phyloP scores from a whole-genome alignment of 2,329 filamentous ascomycete genomes.

The Beauveria australis region DNA sequence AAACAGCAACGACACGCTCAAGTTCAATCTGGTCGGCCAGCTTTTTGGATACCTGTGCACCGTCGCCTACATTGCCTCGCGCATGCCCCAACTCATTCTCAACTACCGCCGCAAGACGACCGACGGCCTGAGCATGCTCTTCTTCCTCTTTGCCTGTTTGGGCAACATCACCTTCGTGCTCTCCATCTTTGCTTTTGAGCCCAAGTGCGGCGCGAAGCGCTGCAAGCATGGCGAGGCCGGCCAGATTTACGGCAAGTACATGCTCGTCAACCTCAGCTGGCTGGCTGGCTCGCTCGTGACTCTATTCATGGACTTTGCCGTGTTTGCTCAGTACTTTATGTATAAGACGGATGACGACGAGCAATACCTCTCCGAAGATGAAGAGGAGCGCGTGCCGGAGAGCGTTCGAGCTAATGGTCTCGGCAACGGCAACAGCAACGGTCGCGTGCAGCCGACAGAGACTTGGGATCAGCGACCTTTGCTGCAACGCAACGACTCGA shows the following conservation, averaged over 20 bases:
- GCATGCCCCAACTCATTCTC: constrained; percentile 81
- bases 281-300: constrained; percentile 83
- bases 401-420: constrained; percentile 20
- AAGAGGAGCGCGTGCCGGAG: constrained; percentile 20
- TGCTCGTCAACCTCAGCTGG: constrained; percentile 88
- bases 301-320: constrained; percentile 71
- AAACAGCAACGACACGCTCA: constrained; percentile 40
- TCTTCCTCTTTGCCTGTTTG: constrained; percentile 93
- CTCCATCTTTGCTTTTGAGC: constrained; percentile 84
- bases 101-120: constrained; percentile 91
- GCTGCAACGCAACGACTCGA: constrained; percentile 23
- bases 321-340: constrained; percentile 88
- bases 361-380: constrained; percentile 29
- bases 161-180: constrained; percentile 92
- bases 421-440: constrained; percentile 6
- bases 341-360: constrained; percentile 43
- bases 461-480: constrained; percentile 35
- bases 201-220: constrained; percentile 46
- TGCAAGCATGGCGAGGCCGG: constrained; percentile 60
- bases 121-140: constrained; percentile 86
- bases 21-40: constrained; percentile 73
- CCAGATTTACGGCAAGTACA: constrained; percentile 67
- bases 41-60: constrained; percentile 92
- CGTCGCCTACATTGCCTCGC: constrained; percentile 77
- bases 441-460: constrained; percentile 21